These are phyloP conservation scores for Fusarium keratoplasticum DNA, from an alignment of 2,329 filamentous ascomycete species.

Conservation along the genomic window DNA sequence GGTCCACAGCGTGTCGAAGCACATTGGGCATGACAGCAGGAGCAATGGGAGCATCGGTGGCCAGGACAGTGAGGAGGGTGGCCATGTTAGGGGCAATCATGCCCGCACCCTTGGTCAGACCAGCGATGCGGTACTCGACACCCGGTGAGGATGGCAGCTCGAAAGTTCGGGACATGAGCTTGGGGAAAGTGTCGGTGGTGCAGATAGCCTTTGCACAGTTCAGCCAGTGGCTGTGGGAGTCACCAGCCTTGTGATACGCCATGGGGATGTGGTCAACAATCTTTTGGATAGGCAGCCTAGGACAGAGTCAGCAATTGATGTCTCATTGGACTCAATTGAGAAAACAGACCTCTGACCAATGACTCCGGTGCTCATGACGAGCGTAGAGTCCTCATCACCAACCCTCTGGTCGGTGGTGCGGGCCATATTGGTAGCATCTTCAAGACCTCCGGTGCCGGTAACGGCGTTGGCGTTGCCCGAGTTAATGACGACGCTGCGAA, in stretches of 20 bases:
- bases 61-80: slow-evolving; percentile 90
- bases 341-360: slow-evolving; percentile 83
- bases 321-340: slow-evolving; percentile 6
- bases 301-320: slow-evolving; percentile 27
- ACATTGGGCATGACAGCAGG: slow-evolving; percentile 74
- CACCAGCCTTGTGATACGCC: slow-evolving; percentile 77
- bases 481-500: slow-evolving; percentile 90
- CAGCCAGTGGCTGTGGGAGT: slow-evolving; percentile 87
- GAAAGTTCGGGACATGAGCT: slow-evolving; percentile 88
- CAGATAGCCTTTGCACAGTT: slow-evolving; percentile 90
- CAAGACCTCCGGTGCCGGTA: slow-evolving; percentile 87
- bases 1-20: slow-evolving; percentile 79
- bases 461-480: slow-evolving; percentile 98
- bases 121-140: slow-evolving; percentile 84
- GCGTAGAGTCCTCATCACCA: slow-evolving; percentile 67
- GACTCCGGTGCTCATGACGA: slow-evolving; percentile 98
- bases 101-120: slow-evolving; percentile 97
- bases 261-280: slow-evolving; percentile 86
- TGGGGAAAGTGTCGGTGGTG: slow-evolving; percentile 98
- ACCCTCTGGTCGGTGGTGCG: slow-evolving; percentile 76
- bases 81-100: slow-evolving; percentile 99
- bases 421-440: slow-evolving; percentile 90
- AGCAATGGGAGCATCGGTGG: slow-evolving; percentile 87
- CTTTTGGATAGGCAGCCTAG: slow-evolving; percentile 86
- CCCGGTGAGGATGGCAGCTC: slow-evolving; percentile 82